Conservation (phyloP, 169 alveolate species). For the Plasmodium berghei region DNA sequence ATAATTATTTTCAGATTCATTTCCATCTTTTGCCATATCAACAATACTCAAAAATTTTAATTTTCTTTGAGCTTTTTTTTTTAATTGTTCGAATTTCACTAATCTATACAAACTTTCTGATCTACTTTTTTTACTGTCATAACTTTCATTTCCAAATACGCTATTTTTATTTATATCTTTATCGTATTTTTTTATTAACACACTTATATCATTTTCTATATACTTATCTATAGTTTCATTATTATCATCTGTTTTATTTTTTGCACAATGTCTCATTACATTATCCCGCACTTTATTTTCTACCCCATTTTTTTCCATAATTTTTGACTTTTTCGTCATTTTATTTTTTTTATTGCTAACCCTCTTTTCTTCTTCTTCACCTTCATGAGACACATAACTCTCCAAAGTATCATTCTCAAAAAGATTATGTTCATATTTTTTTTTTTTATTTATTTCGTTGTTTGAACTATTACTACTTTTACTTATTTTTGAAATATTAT, state of each 20-base stretch:
- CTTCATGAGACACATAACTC: background rate
- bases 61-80: slow-evolving; percentile 60
- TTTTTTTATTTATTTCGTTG: background rate
- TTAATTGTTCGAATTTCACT: slow-evolving; percentile 39
- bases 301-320: background rate
- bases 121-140: background rate
- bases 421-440: background rate
- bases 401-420: background rate
- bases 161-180: background rate
- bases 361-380: no score
- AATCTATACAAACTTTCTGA: slow-evolving; percentile 14
- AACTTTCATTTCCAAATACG: background rate
- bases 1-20: slow-evolving; percentile 3
- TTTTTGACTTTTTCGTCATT: background rate
- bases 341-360: no score
- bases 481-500: background rate
- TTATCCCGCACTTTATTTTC: background rate
- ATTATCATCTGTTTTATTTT: background rate
- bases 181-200: background rate
- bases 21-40: slow-evolving; percentile 23
- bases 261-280: background rate
- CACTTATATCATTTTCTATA: background rate
- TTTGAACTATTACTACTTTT: background rate
- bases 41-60: slow-evolving; percentile 66
- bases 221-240: background rate